A percentile compares a stretch with the other conserved stretches of the same genome.
Conservation (phyloP, 257 asterid species). For the Eucommia ulmoides region DNA sequence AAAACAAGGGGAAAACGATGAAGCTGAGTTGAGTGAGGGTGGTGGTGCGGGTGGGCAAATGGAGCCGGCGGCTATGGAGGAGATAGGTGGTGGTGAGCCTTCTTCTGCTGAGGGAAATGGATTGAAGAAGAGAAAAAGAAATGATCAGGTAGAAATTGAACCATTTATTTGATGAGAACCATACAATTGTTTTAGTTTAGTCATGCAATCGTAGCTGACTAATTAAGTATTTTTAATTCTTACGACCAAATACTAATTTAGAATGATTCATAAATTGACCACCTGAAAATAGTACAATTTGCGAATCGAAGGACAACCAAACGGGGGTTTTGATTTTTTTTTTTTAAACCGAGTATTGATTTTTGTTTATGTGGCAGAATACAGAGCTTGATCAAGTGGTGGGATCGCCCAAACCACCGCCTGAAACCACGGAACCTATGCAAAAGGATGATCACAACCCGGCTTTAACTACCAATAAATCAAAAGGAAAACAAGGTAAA, state of each 20-base stretch:
- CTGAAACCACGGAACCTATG: constrained; percentile 30
- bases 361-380: constrained; percentile 35
- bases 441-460: constrained; percentile 37
- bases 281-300: too few relatives aligned
- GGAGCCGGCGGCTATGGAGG: constrained; percentile 20
- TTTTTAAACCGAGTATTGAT: too few relatives aligned
- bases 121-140: constrained; percentile 71
- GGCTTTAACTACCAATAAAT: constrained; percentile 24
- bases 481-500: constrained; percentile 49
- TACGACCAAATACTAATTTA: too few relatives aligned
- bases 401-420: constrained; percentile 23
- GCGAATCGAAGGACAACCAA: too few relatives aligned
- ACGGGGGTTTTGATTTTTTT: too few relatives aligned
- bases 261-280: too few relatives aligned
- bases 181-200: too few relatives aligned
- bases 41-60: constrained; percentile 45
- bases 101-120: constrained; percentile 36
- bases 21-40: constrained; percentile 60
- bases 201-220: too few relatives aligned
- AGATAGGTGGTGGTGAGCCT: constrained; percentile 25
- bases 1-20: constrained; percentile 35
- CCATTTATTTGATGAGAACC: too few relatives aligned
- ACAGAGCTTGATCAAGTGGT: constrained; percentile 26
- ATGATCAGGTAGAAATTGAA: constrained; percentile 48
- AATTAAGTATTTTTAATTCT: too few relatives aligned